Base-by-base conservation (phyloP, 371 early-diverging fungal species). In the Saksenaea vasiformis region DNA sequence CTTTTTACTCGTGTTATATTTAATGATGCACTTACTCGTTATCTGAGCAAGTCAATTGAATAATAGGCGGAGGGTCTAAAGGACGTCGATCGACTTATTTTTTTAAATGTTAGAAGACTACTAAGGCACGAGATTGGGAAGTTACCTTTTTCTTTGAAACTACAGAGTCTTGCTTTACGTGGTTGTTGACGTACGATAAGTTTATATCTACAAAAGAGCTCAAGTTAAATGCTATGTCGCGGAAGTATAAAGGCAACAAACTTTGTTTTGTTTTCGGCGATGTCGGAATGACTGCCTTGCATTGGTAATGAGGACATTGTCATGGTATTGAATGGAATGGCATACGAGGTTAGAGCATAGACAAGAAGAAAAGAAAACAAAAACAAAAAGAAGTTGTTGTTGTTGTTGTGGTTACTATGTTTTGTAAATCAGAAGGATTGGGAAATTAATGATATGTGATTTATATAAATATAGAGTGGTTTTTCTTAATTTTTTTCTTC, bases 181-280 rank as follows among this genome's bases (percentile, higher is more conserved):
- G 86, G 86, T 44, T 84, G 82, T 61, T 86, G 86, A 24, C 75
- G 74, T 24, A 86, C 77, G 27, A 74, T 60, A n/a, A 72, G 66
- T 37, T 58, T 54, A 27, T 62, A 60, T 56, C 26, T 55, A 56
- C 14, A 54, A 54, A 54, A 56, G 56, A 31, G 35, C 17, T 10
- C 22, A 41, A 26, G 37, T 53, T 14, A 51, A 60, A 51, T 19
- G 22, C 54, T 27, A 24, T 41, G 26, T 38, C 31, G 14, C 38
- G 36, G 8, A 62, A 34, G 11, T 14, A 62, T 14, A 17, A 53
- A 58, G n/a, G 35, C 43, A 31, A 64, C 69, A 35, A 60, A 64
- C 70, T 62, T 69, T 69, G 24, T 56, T 39, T 39, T 54, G 8
- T 19, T 31, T 22, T 59, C 58, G 38, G 58, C 64, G 19, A 41